Evolutionary conservation across 1,284 basidiomycete species (phyloP).

Genomic region (Limonomyces culmigenus): DNA sequence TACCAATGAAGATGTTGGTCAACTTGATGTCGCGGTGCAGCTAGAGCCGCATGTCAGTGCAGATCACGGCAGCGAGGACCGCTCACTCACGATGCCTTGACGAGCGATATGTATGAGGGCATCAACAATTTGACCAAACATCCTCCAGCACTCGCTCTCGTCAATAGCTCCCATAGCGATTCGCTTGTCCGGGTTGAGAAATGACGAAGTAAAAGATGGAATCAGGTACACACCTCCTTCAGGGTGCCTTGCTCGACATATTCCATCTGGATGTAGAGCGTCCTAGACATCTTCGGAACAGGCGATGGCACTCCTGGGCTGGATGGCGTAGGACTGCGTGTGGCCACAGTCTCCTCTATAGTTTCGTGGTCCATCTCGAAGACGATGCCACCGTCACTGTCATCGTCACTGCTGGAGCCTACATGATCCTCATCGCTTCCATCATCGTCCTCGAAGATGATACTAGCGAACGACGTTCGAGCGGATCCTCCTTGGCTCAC

Average conservation of each 20-base stretch:
- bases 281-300: constrained; percentile 33
- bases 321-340: too few species aligned
- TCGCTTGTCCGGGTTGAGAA: constrained; percentile 38
- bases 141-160: constrained; percentile 77
- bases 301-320: too few species aligned
- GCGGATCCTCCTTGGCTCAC: too few species aligned
- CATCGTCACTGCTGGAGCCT: constrained; percentile 23
- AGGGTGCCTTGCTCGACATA: constrained; percentile 80
- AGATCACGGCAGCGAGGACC: constrained; percentile 4
- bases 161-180: constrained; percentile 67
- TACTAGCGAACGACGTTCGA: constrained; percentile 63
- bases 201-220: background rate
- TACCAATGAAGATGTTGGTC: constrained; percentile 84
- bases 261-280: constrained; percentile 86
- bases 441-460: too few species aligned
- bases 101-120: constrained; percentile 84
- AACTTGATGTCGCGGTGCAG: constrained; percentile 88
- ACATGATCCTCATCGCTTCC: constrained; percentile 10
- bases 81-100: constrained; percentile 51
- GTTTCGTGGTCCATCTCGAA: too few species aligned
- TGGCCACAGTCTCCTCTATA: too few species aligned
- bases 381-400: too few species aligned
- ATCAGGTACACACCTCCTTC: constrained; percentile 40
- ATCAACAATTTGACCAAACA: constrained; percentile 87
- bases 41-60: constrained; percentile 14